phyloP scores from a whole-genome alignment of 495 filamentous ascomycete species.

The Lindgomyces ingoldianus region DNA sequence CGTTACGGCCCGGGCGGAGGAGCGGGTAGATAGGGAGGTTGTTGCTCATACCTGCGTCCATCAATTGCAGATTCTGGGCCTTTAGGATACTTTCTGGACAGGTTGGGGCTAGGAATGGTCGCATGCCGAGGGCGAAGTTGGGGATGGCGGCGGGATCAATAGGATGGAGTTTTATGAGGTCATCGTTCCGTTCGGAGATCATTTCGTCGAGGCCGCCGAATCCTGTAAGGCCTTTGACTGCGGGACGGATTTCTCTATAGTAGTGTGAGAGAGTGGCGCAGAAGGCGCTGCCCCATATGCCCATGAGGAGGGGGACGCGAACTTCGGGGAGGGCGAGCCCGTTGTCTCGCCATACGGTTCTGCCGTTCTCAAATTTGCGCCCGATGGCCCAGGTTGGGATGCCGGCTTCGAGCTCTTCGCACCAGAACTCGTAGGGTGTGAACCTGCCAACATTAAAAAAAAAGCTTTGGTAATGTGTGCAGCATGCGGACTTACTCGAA shows the following conservation, averaged over 20 bases:
- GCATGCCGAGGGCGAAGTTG: conserved; percentile 82
- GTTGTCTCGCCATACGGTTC: conserved; percentile 59
- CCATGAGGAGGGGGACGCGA: conserved; percentile 77
- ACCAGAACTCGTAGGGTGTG: conserved; percentile 94
- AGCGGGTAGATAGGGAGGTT: conserved; percentile 95
- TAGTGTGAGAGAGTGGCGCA: conserved; percentile 95
- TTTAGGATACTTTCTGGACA: conserved; percentile 73
- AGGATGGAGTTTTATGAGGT: conserved; percentile 86
- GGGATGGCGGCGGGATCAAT: conserved; percentile 86
- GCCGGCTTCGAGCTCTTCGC: conserved; percentile 84
- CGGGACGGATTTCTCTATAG: conserved; percentile 84
- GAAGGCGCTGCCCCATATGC: conserved; percentile 93
- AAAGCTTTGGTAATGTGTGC: background rate
- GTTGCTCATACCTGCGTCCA: conserved; percentile 97
- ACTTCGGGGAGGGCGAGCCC: conserved; percentile 74
- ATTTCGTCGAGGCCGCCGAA: conserved; percentile 80
- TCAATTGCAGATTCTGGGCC: conserved; percentile 73
- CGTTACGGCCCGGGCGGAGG: conserved; percentile 78
- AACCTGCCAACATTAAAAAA: conserved; percentile 48
- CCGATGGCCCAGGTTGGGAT: conserved; percentile 95
- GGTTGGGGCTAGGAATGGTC: conserved; percentile 67
- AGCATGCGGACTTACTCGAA: conserved; percentile 60
- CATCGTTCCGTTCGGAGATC: conserved; percentile 76
- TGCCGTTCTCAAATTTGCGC: conserved; percentile 72
- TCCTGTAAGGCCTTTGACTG: conserved; percentile 70